These are phyloP conservation scores for Pseudogymnoascus sp. DNA, from an alignment of 2,329 filamentous ascomycete species.

Conservation along the genomic window DNA sequence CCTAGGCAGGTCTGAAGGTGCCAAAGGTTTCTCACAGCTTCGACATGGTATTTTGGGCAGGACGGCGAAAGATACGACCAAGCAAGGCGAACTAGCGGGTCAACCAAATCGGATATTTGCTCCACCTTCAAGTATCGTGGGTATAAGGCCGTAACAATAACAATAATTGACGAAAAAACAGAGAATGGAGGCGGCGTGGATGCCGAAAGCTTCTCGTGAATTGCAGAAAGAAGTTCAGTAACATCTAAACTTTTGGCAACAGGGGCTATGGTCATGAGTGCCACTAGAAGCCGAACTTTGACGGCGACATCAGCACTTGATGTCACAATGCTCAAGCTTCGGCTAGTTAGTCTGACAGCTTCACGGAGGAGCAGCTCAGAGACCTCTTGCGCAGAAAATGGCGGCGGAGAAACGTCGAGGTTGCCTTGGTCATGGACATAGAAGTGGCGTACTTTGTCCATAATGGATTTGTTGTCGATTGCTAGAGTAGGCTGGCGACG, in stretches of 20 bases:
- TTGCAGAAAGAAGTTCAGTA: constrained; percentile 41
- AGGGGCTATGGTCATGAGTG: constrained; percentile 47
- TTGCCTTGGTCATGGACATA: constrained; percentile 65
- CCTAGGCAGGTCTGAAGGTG: constrained; percentile 69
- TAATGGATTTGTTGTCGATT: constrained; percentile 42
- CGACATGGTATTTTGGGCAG: constrained; percentile 87
- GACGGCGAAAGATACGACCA: constrained; percentile 78
- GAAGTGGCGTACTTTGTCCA: constrained; percentile 55
- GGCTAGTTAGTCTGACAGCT: constrained; percentile 44
- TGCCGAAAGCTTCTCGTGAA: constrained; percentile 40
- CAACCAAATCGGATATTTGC: constrained; percentile 56
- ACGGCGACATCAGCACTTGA: constrained; percentile 43
- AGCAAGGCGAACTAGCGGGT: constrained; percentile 59
- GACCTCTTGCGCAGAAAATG: constrained; percentile 47
- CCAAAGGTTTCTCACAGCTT: constrained; percentile 81
- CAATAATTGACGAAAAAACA: constrained; percentile 50
- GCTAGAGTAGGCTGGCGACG: constrained; percentile 20
- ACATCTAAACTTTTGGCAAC: constrained; percentile 39
- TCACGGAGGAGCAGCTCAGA: constrained; percentile 59
- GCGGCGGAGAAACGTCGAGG: constrained; percentile 52
- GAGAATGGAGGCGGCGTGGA: constrained; percentile 37
- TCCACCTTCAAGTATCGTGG: constrained; percentile 42
- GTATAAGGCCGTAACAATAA: constrained; percentile 50
- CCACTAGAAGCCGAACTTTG: constrained; percentile 51
- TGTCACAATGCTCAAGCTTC: constrained; percentile 36